Percentiles rank a stretch among this genome's conserved stretches.
Evolutionary conservation across 345 rosid species (phyloP).

Genomic region (Geranium rotundifolium): DNA sequence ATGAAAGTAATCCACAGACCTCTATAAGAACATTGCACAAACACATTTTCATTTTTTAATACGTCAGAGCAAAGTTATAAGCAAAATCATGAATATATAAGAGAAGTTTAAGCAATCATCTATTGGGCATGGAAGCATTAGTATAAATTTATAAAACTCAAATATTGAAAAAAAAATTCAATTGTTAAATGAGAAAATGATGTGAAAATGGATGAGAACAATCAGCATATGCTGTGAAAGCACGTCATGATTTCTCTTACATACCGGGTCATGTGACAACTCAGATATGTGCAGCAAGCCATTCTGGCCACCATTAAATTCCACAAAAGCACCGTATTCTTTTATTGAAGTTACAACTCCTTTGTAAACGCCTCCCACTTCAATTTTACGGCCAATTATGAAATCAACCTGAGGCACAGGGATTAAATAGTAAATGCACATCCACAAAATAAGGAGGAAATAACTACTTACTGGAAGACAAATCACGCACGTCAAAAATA

Average conservation of each 20-base stretch:
- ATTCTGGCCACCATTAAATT: constrained; percentile 91
- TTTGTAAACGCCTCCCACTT: constrained; percentile 74
- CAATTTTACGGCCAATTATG: constrained; percentile 75
- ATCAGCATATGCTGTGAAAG: not conserved
- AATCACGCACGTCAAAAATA: not conserved
- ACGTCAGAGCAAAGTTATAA: too few species aligned
- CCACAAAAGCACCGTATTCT: constrained; percentile 97
- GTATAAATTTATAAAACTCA: too few species aligned
- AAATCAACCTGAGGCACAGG: constrained; percentile 53
- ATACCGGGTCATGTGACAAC: constrained; percentile 82
- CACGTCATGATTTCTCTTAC: constrained; percentile 8
- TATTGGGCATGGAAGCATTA: not conserved
- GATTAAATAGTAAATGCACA: constrained; percentile 3
- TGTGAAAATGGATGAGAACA: not conserved
- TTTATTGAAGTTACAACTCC: constrained; percentile 79
- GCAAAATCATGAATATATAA: too few species aligned
- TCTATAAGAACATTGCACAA: too few species aligned
- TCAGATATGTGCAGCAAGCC: constrained; percentile 91
- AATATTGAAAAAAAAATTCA: too few species aligned
- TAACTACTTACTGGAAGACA: not conserved
- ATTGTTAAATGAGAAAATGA: not conserved
- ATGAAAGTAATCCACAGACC: too few species aligned
- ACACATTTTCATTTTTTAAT: too few species aligned
- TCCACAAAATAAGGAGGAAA: not conserved
- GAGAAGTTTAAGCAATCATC: not conserved